phyloP scores from a whole-genome alignment of 768 basidiomycete species.

The Suillus weaverae region DNA sequence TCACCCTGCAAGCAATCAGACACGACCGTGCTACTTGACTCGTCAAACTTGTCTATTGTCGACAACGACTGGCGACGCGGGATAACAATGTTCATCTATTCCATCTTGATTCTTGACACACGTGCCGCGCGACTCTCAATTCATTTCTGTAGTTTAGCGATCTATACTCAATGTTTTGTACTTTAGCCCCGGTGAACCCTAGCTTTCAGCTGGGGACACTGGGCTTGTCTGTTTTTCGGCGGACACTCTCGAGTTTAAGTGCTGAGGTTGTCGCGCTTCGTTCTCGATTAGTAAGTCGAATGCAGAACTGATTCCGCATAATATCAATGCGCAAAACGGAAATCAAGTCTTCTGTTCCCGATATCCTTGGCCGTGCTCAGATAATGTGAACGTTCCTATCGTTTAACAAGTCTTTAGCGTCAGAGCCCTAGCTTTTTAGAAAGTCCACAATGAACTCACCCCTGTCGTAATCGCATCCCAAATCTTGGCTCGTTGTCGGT shows the following conservation, averaged over 20 bases:
- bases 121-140: no score
- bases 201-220: neutral
- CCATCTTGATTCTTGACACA: no score
- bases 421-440: neutral
- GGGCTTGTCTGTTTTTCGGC: neutral
- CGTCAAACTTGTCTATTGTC: no score
- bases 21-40: no score
- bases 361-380: slow-evolving; percentile 57
- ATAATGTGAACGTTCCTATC: slow-evolving; percentile 55
- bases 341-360: slow-evolving; percentile 60
- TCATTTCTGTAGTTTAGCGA: no score
- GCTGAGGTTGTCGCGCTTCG: neutral
- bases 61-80: no score
- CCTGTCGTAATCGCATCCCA: slow-evolving; percentile 60
- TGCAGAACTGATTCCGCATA: neutral
- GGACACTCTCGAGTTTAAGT: neutral
- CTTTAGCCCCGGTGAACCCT: no score
- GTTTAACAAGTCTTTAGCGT: neutral
- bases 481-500: slow-evolving; percentile 49
- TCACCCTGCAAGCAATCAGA: no score
- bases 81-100: no score
- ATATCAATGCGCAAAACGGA: slow-evolving; percentile 54
- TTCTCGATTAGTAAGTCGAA: neutral
- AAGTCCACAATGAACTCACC: slow-evolving; percentile 27
- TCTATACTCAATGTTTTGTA: no score